These are phyloP conservation scores for Elsinoe fawcettii DNA, from an alignment of 2,329 filamentous ascomycete species.

Conservation along the genomic window DNA sequence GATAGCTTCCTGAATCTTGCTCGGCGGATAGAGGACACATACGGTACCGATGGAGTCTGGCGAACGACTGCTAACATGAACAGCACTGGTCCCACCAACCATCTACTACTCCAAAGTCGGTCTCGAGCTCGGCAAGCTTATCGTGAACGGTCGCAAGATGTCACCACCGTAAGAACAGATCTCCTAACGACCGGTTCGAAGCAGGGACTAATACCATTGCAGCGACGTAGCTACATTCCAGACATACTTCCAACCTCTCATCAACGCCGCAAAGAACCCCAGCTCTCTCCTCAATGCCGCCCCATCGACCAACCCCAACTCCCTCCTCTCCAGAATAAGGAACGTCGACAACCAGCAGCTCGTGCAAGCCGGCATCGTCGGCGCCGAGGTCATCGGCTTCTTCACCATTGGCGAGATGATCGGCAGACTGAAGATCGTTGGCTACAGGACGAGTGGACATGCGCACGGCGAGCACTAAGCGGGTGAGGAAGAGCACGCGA, in stretches of 20 bases:
- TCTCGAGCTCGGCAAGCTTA: slow-evolving; percentile 77
- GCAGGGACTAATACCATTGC: not conserved
- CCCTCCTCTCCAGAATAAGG: slow-evolving; percentile 53
- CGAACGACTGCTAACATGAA: not conserved
- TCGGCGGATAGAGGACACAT: not conserved
- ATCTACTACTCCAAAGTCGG: slow-evolving; percentile 89
- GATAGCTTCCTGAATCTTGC: not conserved
- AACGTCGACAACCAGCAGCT: slow-evolving; percentile 65
- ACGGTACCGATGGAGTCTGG: not conserved
- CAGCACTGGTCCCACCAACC: slow-evolving; percentile 76
- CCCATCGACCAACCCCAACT: slow-evolving; percentile 46
- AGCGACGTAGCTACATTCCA: slow-evolving; percentile 54
- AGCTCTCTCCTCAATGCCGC: slow-evolving; percentile 45
- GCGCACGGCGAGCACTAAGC: slow-evolving; percentile 16
- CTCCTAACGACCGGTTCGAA: not conserved
- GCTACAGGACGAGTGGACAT: slow-evolving; percentile 51
- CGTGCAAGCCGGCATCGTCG: slow-evolving; percentile 64
- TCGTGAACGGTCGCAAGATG: slow-evolving; percentile 87
- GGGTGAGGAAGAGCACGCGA: not conserved
- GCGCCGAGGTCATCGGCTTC: slow-evolving; percentile 86
- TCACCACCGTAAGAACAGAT: slow-evolving; percentile 71
- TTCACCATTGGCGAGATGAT: slow-evolving; percentile 98
- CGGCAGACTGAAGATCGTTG: slow-evolving; percentile 87
- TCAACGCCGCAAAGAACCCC: slow-evolving; percentile 65
- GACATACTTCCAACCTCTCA: slow-evolving; percentile 69